A percentile compares a stretch with the other conserved stretches of the same genome.
Evolutionary conservation across 2,329 filamentous ascomycete species (phyloP).

Genomic region (Ophiostoma himal-ulmi): DNA sequence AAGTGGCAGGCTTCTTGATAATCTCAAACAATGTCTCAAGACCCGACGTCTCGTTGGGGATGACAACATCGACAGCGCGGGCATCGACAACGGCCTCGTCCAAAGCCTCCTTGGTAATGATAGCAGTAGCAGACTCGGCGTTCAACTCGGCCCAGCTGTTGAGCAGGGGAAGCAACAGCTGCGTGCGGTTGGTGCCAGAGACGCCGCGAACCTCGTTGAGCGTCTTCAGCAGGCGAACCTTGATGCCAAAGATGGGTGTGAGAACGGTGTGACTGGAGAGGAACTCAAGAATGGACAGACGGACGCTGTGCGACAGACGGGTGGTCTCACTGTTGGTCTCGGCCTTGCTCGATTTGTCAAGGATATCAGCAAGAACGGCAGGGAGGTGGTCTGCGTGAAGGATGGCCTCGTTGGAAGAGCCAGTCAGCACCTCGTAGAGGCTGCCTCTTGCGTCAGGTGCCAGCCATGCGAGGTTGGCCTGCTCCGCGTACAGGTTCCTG

Average conservation of each 20-base stretch:
- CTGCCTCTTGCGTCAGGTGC: slow-evolving; percentile 51
- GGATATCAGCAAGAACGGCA: slow-evolving; percentile 53
- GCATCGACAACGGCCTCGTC: slow-evolving; percentile 34
- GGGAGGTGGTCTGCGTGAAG: slow-evolving; percentile 69
- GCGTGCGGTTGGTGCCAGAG: slow-evolving; percentile 61
- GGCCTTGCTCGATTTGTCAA: slow-evolving; percentile 45
- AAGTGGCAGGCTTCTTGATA: slow-evolving; percentile 38
- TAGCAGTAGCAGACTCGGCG: slow-evolving; percentile 44
- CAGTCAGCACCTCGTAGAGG: slow-evolving; percentile 48
- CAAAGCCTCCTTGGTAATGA: slow-evolving; percentile 40
- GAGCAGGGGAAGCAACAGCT: slow-evolving; percentile 69
- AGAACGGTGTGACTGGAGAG: slow-evolving; percentile 65
- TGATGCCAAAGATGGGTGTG: slow-evolving; percentile 64
- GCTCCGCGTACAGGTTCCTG: slow-evolving; percentile 59
- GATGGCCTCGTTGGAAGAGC: slow-evolving; percentile 76
- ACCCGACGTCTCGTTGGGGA: slow-evolving; percentile 48
- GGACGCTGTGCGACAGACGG: slow-evolving; percentile 53
- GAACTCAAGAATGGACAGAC: slow-evolving; percentile 62
- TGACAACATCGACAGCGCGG: slow-evolving; percentile 46
- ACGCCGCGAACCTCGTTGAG: slow-evolving; percentile 69
- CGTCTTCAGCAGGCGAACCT: slow-evolving; percentile 63
- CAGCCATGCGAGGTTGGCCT: slow-evolving; percentile 52
- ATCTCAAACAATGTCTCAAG: slow-evolving; percentile 48
- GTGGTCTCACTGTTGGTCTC: slow-evolving; percentile 25
- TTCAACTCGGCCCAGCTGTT: slow-evolving; percentile 59